Evolutionary conservation across 148 eudicot species (phyloP), one percentile per base, ranked within the genome.

Genomic region (Rhododendron simsii): DNA sequence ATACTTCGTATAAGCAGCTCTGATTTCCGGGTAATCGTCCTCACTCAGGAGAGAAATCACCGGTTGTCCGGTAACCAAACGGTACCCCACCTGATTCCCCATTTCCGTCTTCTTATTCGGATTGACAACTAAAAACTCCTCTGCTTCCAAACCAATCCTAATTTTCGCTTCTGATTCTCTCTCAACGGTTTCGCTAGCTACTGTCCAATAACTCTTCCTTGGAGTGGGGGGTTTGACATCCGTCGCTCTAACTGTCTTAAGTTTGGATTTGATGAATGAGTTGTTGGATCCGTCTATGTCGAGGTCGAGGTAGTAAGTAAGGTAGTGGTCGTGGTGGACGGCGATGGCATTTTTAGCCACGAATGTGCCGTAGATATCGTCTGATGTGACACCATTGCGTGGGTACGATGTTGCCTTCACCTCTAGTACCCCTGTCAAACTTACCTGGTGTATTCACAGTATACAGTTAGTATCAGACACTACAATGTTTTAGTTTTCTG

Each of bases 161-260:
- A 89, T 74, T 55, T 88, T 86, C 2, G 95, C 97, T 1, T 93
- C 90, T 3, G 85, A 78, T 87, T 96, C 99, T 1, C 85, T 90
- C 61, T 88, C 87, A 0, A 82, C 82, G 4, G 89, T 89, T 82
- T 94, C 91, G 57, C 50, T 89, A 14, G 84, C 89, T 0, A 91
- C 93, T 53, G n/a, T 93, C 96, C 98, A 94, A 85, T 91, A 96
- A 75, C 99, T 96, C 89, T 88, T 95, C 83, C 98, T 92, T 14
- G 92, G 95, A 39, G 93, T 84, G 16, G 15, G 87, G 41, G 84
- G n/a, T 30, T 85, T 50, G 3, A 63, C 20, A 1, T 65, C 51
- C 57, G 57, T 84, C 0, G 89, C 90, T 85, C 87, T 84, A 1
- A 51, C 39, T 0, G 90, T 85, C 48, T 91, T 45, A 10, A 93